Evolutionary conservation across 805 yeast genomes (phyloP).

Genomic region (Ascoidea asiatica): DNA sequence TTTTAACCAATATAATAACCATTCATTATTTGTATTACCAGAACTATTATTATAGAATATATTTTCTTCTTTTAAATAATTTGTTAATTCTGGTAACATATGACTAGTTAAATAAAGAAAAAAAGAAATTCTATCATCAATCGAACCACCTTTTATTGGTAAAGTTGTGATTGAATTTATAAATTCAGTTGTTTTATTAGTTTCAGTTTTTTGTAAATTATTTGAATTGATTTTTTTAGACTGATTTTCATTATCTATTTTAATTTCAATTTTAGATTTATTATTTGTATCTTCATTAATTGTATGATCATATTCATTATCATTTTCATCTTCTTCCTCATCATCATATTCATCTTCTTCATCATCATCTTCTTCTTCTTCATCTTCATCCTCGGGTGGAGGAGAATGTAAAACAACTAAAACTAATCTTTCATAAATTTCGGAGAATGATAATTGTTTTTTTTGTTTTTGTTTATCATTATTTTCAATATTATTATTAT

Average conservation of each 20-base stretch:
- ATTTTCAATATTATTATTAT: conserved; percentile 9
- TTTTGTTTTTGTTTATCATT: conserved; percentile 7
- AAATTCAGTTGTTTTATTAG: not conserved
- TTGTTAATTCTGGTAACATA: conserved; percentile 62
- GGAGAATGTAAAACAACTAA: conserved; percentile 69
- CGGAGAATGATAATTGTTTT: conserved; percentile 39
- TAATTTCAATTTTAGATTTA: too few relatives aligned
- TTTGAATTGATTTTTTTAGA: too few relatives aligned
- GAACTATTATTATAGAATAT: conserved; percentile 32
- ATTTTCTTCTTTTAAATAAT: conserved; percentile 70
- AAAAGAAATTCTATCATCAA: conserved; percentile 53
- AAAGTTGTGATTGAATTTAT: conserved; percentile 20
- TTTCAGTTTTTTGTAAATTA: conserved; percentile 14
- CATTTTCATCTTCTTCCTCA: conserved; percentile 6
- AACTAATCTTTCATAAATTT: conserved; percentile 61
- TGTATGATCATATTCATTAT: conserved; percentile 5
- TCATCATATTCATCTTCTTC: conserved; percentile 5
- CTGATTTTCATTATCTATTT: too few relatives aligned
- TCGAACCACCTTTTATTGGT: conserved; percentile 47
- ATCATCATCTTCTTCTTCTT: conserved; percentile 11
- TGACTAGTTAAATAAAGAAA: conserved; percentile 52
- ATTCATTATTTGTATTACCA: conserved; percentile 54
- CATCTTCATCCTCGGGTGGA: conserved; percentile 23
- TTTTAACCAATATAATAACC: conserved; percentile 93
- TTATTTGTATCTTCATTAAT: too few relatives aligned